Evolutionary conservation across 2,329 filamentous ascomycete genomes (phyloP).

Genomic region (Fusarium coffeatum): DNA sequence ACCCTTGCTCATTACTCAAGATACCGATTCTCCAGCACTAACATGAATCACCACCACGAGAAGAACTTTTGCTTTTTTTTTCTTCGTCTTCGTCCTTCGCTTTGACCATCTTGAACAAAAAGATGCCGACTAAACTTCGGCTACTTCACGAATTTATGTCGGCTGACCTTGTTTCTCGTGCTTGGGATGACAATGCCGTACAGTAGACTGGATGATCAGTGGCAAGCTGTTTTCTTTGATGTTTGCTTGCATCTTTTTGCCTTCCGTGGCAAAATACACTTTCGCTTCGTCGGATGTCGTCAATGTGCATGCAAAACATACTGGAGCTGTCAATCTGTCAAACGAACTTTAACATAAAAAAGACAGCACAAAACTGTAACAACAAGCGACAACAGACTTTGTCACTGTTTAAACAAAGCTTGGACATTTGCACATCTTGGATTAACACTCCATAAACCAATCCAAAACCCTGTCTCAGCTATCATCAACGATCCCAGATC

Average conservation of each 20-base stretch:
- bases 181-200: background rate
- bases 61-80: background rate
- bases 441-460: background rate
- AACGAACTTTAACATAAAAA: constrained; percentile 17
- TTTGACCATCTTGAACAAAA: background rate
- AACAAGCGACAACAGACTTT: background rate
- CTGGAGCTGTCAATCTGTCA: constrained; percentile 17
- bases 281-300: background rate
- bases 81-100: no score
- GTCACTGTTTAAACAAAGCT: background rate
- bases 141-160: background rate
- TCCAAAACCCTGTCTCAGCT: background rate
- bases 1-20: constrained; percentile 12
- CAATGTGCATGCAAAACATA: background rate
- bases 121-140: background rate
- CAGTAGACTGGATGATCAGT: constrained; percentile 6
- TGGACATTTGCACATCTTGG: background rate
- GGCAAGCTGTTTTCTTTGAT: background rate
- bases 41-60: constrained; percentile 4
- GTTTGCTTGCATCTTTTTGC: constrained; percentile 2
- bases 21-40: constrained; percentile 2
- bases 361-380: background rate
- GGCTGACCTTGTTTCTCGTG: background rate
- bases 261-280: background rate
- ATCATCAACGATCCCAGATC: background rate